These are phyloP conservation scores for Sugiyamaella chiloensis DNA, from an alignment of 805 yeast genomes.

Conservation along the genomic window DNA sequence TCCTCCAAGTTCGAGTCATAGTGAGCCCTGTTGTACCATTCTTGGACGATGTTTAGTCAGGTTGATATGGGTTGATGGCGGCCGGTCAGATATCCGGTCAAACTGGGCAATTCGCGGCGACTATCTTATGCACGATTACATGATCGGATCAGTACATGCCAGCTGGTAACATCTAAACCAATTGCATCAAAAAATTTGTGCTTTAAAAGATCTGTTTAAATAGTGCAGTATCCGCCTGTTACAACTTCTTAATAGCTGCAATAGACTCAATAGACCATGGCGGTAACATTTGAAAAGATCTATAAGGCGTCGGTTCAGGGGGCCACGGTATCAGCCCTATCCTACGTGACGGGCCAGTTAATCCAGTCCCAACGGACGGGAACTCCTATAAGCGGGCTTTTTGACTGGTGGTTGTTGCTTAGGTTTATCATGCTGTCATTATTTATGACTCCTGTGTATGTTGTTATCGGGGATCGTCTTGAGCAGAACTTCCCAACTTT, in stretches of 20 bases:
- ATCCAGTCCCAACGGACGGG: neutral
- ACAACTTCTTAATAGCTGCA: too few relatives aligned
- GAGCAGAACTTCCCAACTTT: constrained; percentile 7
- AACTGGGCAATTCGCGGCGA: neutral
- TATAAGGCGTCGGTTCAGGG: neutral
- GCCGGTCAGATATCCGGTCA: neutral
- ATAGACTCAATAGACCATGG: neutral
- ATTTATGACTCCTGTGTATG: constrained; percentile 7
- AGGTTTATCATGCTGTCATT: constrained; percentile 6
- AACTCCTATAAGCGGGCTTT: neutral
- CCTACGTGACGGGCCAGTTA: constrained; percentile 7
- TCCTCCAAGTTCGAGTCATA: too few relatives aligned
- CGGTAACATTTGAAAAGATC: neutral
- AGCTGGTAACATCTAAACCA: neutral
- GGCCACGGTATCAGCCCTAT: constrained; percentile 7
- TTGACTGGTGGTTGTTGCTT: neutral
- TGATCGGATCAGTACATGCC: constrained; percentile 1
- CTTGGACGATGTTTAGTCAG: too few relatives aligned
- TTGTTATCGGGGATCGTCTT: constrained; percentile 2
- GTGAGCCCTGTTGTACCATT: too few relatives aligned
- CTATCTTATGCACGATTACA: constrained; percentile 2
- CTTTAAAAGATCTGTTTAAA: too few relatives aligned
- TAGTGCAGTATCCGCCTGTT: too few relatives aligned
- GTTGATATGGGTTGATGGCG: too few relatives aligned
- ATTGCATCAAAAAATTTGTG: neutral